phyloP scores from a whole-genome alignment of 306 rosid genomes.

The Cercis canadensis region DNA sequence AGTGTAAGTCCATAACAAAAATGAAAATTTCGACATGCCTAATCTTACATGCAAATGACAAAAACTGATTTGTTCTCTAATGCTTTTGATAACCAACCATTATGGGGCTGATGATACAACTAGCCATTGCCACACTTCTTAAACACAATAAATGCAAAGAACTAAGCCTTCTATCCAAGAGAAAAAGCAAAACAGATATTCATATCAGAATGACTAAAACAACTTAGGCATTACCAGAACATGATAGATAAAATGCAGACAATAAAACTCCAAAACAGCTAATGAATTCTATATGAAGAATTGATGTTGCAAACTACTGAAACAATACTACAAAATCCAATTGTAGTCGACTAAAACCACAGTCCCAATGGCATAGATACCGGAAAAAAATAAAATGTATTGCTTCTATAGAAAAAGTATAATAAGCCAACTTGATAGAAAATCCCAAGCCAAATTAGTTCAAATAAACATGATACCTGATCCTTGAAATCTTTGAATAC shows the following conservation, averaged over 20 bases:
- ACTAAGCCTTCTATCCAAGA: conserved; percentile 22
- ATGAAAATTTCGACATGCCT: too few relatives aligned
- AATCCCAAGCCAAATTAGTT: conserved; percentile 6
- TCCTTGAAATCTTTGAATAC: conserved; percentile 21
- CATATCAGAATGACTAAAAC: conserved; percentile 1
- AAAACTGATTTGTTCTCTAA: background rate
- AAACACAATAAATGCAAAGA: background rate
- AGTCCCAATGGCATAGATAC: background rate
- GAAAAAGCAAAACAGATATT: conserved; percentile 10
- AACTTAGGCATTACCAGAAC: background rate
- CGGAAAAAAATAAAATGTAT: conserved; percentile 22
- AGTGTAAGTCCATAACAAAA: conserved; percentile 1
- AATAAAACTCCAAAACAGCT: conserved; percentile 7
- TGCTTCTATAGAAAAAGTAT: conserved; percentile 19
- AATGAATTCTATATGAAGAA: background rate
- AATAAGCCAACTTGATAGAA: conserved; percentile 16
- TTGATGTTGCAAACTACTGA: conserved; percentile 1
- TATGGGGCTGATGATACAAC: background rate
- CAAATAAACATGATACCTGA: conserved; percentile 36
- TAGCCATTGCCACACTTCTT: conserved; percentile 14
- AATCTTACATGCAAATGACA: background rate
- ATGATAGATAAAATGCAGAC: conserved; percentile 7
- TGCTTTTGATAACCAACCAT: background rate
- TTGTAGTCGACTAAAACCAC: conserved; percentile 8
- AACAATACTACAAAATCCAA: background rate